phyloP scores from a whole-genome alignment of 345 rosid genomes.

The Streptanthus diversifolius region DNA sequence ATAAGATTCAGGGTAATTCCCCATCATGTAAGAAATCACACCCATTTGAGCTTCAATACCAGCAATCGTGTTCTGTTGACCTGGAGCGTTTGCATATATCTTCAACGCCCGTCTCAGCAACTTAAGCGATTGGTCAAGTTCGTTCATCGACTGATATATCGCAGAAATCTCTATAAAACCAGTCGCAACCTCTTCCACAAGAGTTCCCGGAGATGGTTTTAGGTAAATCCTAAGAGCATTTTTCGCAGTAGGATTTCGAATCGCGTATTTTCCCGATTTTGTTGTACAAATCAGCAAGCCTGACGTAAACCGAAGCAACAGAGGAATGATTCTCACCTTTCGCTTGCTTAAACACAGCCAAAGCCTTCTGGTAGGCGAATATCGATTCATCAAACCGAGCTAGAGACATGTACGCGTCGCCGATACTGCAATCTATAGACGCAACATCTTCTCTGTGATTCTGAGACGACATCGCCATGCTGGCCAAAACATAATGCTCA shows the following conservation, averaged over 20 bases:
- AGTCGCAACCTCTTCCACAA: slow-evolving; percentile 68
- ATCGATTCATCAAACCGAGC: slow-evolving; percentile 85
- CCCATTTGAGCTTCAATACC: slow-evolving; percentile 96
- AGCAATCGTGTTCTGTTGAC: slow-evolving; percentile 71
- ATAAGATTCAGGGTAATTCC: slow-evolving; percentile 65
- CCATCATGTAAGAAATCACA: slow-evolving; percentile 84
- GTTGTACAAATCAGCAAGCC: slow-evolving; percentile 81
- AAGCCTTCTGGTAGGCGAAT: slow-evolving; percentile 82
- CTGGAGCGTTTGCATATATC: slow-evolving; percentile 53
- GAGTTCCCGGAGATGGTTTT: slow-evolving; percentile 55
- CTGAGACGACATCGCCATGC: slow-evolving; percentile 79
- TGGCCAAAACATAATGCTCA: slow-evolving; percentile 80
- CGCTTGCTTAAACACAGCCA: slow-evolving; percentile 62
- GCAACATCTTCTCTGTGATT: slow-evolving; percentile 71
- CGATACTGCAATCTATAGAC: slow-evolving; percentile 79
- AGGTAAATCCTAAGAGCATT: slow-evolving; percentile 70
- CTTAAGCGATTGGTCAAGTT: slow-evolving; percentile 58
- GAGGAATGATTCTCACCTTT: slow-evolving; percentile 83
- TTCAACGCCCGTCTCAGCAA: slow-evolving; percentile 65
- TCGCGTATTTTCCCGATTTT: slow-evolving; percentile 75
- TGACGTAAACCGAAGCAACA: slow-evolving; percentile 80
- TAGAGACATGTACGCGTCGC: slow-evolving; percentile 80
- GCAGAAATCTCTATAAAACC: slow-evolving; percentile 85
- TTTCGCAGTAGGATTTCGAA: slow-evolving; percentile 77
- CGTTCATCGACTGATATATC: slow-evolving; percentile 78